phyloP scores from a whole-genome alignment of 2,329 filamentous ascomycete genomes.

The Colletotrichum echinochloae region DNA sequence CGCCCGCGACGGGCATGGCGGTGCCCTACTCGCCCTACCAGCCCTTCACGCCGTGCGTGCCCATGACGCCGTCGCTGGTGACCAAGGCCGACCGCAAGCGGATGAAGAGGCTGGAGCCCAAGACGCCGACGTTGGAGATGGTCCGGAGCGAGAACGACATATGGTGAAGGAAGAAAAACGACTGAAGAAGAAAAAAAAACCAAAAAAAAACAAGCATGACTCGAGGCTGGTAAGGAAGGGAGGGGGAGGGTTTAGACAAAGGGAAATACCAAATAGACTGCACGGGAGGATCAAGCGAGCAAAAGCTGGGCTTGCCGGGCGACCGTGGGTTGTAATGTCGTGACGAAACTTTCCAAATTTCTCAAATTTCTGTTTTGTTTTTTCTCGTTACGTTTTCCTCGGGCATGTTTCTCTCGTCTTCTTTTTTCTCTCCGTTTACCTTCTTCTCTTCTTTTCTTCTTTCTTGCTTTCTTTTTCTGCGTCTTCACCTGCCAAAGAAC shows the following conservation, averaged over 20 bases:
- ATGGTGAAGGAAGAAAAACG: slow-evolving; percentile 62
- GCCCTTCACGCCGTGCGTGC: slow-evolving; percentile 80
- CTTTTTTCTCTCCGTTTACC: not conserved
- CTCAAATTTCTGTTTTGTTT: not conserved
- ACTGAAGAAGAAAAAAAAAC: no score
- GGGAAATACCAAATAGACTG: slow-evolving; percentile 40
- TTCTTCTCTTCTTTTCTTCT: not conserved
- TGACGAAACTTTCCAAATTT: slow-evolving; percentile 22
- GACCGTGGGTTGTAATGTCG: slow-evolving; percentile 35
- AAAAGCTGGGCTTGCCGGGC: slow-evolving; percentile 24
- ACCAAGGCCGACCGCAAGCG: slow-evolving; percentile 78
- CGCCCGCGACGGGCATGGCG: slow-evolving; percentile 70
- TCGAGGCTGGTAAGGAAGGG: not conserved
- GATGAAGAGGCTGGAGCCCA: slow-evolving; percentile 72
- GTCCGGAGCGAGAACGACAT: slow-evolving; percentile 72
- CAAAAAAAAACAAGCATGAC: not conserved
- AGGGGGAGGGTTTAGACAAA: slow-evolving; percentile 8
- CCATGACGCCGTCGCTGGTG: slow-evolving; percentile 80
- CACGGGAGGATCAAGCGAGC: not conserved
- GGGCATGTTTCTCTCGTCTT: no score
- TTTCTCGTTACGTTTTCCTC: not conserved
- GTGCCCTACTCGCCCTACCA: slow-evolving; percentile 84
- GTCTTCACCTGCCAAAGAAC: not conserved
- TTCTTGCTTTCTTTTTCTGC: not conserved
- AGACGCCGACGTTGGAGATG: slow-evolving; percentile 72